Evolutionary conservation across 2,329 filamentous ascomycete species (phyloP).

Genomic region (Hirsutella thompsonii): DNA sequence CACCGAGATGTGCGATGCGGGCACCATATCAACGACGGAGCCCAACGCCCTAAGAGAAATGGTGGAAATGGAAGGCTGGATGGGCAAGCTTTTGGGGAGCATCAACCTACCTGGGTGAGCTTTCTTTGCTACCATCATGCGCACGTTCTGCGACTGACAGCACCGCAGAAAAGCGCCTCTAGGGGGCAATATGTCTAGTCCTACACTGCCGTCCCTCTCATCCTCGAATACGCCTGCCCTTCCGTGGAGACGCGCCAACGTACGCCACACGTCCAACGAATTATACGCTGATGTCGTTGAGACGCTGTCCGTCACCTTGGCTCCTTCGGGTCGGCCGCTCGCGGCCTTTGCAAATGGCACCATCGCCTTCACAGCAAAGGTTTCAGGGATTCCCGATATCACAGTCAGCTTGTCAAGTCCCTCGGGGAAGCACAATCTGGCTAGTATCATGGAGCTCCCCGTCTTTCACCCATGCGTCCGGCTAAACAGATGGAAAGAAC

Average conservation of each 20-base stretch:
- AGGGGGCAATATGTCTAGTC: constrained; percentile 22
- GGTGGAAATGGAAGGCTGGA: constrained; percentile 81
- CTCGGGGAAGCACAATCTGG: constrained; percentile 66
- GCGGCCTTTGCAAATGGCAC: constrained; percentile 82
- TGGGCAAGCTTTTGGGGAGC: constrained; percentile 78
- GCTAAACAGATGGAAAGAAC: constrained; percentile 77
- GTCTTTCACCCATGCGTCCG: constrained; percentile 95
- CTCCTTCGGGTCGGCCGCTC: constrained; percentile 78
- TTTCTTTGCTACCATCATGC: not conserved
- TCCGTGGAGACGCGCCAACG: constrained; percentile 84
- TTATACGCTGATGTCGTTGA: constrained; percentile 94
- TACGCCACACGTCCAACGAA: constrained; percentile 92
- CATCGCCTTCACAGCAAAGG: constrained; percentile 88
- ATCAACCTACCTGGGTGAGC: constrained; percentile 67
- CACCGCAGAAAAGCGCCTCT: constrained; percentile 25
- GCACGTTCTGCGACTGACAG: not conserved
- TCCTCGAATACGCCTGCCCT: constrained; percentile 42
- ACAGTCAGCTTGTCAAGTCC: constrained; percentile 66
- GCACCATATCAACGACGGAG: constrained; percentile 80
- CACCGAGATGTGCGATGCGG: constrained; percentile 92
- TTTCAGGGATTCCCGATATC: constrained; percentile 90
- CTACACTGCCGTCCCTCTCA: constrained; percentile 25
- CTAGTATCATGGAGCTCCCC: constrained; percentile 66
- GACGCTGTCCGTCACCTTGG: constrained; percentile 73
- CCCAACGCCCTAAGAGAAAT: constrained; percentile 84